Percentiles rank a stretch among this genome's conserved stretches.
These are phyloP conservation scores for Aspergillus sp. DNA, from an alignment of 2,329 filamentous ascomycete species.

Conservation along the genomic window DNA sequence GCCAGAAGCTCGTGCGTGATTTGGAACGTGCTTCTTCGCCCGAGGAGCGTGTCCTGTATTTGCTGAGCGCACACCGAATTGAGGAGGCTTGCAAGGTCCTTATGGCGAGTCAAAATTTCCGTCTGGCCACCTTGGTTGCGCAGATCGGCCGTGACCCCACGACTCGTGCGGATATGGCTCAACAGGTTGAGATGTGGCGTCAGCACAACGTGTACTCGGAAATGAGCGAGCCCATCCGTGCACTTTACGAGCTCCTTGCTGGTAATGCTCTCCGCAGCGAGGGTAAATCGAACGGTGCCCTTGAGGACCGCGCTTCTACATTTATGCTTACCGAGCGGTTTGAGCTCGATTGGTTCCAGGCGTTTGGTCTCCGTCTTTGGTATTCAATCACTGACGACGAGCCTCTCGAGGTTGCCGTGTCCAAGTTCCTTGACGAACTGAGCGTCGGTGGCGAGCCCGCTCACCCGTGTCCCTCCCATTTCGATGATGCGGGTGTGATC, in stretches of 20 bases:
- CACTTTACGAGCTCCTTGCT: constrained; percentile 80
- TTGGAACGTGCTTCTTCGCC: constrained; percentile 57
- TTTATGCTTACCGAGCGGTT: constrained; percentile 82
- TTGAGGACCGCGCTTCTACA: constrained; percentile 72
- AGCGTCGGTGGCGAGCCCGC: constrained; percentile 61
- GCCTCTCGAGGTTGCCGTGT: constrained; percentile 64
- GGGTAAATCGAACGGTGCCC: constrained; percentile 61
- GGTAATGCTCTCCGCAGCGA: constrained; percentile 81
- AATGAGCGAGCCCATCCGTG: constrained; percentile 73
- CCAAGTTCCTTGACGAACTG: constrained; percentile 67
- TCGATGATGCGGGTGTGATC: constrained; percentile 50
- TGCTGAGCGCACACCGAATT: constrained; percentile 70
- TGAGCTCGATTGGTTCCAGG: constrained; percentile 83
- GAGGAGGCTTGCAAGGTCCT: constrained; percentile 77
- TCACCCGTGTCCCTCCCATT: constrained; percentile 65
- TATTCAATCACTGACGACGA: constrained; percentile 68
- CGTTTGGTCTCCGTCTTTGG: constrained; percentile 86
- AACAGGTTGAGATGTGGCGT: constrained; percentile 79
- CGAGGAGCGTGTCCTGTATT: constrained; percentile 78
- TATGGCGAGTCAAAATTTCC: constrained; percentile 67
- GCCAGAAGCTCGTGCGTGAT: constrained; percentile 61
- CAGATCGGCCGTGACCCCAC: constrained; percentile 68
- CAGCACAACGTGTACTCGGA: constrained; percentile 78
- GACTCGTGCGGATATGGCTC: constrained; percentile 65
- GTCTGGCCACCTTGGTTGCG: constrained; percentile 75